Evolutionary conservation across 768 basidiomycete species (phyloP).

Genomic region (Boletus insuetus): DNA sequence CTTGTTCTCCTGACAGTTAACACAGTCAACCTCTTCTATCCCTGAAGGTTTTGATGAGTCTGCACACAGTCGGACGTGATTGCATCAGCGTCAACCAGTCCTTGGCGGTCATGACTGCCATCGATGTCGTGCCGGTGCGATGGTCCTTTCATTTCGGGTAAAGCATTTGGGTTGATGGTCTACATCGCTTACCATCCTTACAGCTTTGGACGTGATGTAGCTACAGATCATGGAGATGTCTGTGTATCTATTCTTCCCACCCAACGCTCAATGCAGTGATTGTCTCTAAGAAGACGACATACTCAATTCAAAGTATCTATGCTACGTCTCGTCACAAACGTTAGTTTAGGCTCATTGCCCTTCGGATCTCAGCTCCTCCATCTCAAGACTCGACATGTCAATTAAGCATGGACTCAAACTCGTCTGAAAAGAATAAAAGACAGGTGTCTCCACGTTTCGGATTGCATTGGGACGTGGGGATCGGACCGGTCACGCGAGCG

Average conservation of each 20-base stretch:
- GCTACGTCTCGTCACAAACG: not conserved
- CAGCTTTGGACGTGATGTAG: not conserved
- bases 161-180: not conserved
- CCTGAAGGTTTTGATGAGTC: not conserved
- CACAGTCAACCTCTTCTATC: too few relatives aligned
- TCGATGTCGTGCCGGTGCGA: not conserved
- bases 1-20: not conserved
- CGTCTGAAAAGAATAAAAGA: not conserved
- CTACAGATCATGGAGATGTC: too few relatives aligned
- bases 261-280: too few relatives aligned
- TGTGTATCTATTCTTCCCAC: too few relatives aligned
- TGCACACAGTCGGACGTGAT: not conserved
- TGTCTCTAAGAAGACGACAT: too few relatives aligned
- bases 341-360: too few relatives aligned
- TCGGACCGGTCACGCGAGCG: not conserved
- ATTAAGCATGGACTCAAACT: not conserved
- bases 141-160: not conserved
- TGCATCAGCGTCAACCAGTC: not conserved
- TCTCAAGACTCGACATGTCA: not conserved
- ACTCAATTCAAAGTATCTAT: too few relatives aligned
- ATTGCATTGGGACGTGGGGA: not conserved
- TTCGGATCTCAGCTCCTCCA: not conserved
- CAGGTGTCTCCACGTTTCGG: conserved; percentile 2
- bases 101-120: not conserved
- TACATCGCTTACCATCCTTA: not conserved